A percentile compares a stretch with the other conserved stretches of the same genome.
These are phyloP conservation scores for Penicillium sp. DNA, from an alignment of 2,329 filamentous ascomycete species.

Conservation along the genomic window DNA sequence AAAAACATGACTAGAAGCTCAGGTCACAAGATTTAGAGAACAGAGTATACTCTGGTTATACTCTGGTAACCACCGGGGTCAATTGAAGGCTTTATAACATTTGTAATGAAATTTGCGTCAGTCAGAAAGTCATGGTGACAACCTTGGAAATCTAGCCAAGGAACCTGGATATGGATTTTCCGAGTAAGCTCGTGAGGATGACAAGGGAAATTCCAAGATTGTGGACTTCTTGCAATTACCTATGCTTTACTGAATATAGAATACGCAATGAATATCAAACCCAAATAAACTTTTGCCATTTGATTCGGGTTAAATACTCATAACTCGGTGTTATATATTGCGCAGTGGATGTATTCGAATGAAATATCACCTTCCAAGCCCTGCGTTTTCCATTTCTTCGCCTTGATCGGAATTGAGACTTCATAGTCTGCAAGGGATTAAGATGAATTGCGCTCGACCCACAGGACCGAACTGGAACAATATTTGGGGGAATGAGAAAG, in stretches of 20 bases:
- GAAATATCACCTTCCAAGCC: neutral
- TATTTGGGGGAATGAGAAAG: neutral
- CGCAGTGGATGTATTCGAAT: neutral
- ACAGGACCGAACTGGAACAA: neutral
- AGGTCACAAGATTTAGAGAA: neutral
- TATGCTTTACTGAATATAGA: neutral
- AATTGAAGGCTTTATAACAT: neutral
- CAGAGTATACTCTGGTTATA: neutral
- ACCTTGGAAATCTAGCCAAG: neutral
- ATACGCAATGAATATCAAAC: neutral
- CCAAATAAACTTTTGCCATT: neutral
- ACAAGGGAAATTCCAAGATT: neutral
- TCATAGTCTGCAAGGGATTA: neutral
- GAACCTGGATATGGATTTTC: neutral
- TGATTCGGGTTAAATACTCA: neutral
- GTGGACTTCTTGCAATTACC: fast-evolving
- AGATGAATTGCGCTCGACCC: neutral
- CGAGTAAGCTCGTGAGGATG: neutral
- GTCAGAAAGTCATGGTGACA: neutral
- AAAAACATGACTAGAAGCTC: neutral
- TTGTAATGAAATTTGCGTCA: neutral
- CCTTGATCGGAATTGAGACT: neutral
- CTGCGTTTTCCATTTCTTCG: too few species aligned
- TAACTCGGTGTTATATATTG: neutral
- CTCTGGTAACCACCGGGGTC: neutral